A percentile compares a stretch with the other conserved stretches of the same genome.
Evolutionary conservation across 441 rosid genomes (phyloP).

Genomic region (Omphalea diandra): DNA sequence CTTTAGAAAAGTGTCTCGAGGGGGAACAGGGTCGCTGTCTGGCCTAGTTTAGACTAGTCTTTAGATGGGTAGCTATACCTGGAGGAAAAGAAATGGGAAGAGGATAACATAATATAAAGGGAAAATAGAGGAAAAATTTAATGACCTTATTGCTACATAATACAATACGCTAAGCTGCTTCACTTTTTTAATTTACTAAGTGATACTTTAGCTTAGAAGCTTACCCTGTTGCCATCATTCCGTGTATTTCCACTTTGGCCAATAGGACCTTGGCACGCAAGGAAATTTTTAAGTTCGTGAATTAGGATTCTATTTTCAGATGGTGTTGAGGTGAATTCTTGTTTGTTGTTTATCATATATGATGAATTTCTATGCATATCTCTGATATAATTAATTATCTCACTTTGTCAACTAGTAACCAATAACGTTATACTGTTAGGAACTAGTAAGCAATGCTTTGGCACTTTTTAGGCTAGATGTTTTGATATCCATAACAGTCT

Average conservation of each 20-base stretch:
- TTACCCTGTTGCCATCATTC: neutral
- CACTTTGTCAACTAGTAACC: too few species aligned
- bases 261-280: neutral
- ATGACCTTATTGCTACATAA: neutral
- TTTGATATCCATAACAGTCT: neutral
- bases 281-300: neutral
- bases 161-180: neutral
- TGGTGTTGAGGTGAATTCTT: neutral
- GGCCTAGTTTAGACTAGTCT: neutral
- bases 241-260: neutral
- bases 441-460: neutral
- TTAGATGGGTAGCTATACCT: neutral
- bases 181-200: neutral
- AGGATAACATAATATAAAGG: neutral
- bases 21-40: slow-evolving; percentile 14
- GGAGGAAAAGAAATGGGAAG: neutral
- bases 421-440: too few species aligned
- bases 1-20: neutral
- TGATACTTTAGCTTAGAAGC: neutral
- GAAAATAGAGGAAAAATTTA: neutral
- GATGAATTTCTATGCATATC: neutral
- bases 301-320: neutral
- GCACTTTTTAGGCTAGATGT: neutral
- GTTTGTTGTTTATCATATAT: neutral
- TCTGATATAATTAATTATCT: neutral